A percentile compares a stretch with the other conserved stretches of the same genome.
These are phyloP conservation scores for Fusarium falciforme DNA, from an alignment of 2,329 filamentous ascomycete genomes.

Conservation along the genomic window DNA sequence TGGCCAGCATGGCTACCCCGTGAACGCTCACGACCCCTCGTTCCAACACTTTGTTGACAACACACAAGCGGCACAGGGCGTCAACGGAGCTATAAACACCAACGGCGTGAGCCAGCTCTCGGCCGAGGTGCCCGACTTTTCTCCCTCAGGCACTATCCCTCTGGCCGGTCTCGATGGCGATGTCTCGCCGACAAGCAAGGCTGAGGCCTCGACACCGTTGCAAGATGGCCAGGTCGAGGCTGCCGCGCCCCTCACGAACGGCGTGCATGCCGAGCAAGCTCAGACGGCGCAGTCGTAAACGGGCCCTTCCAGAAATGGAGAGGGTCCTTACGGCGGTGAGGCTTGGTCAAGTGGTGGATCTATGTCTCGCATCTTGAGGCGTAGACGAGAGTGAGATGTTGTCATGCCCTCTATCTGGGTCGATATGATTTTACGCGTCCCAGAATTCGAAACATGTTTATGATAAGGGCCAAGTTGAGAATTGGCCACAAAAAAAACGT, in stretches of 20 bases:
- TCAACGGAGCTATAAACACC: constrained; percentile 44
- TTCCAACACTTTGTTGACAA: constrained; percentile 50
- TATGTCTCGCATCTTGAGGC: constrained; percentile 4
- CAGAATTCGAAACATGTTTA: constrained; percentile 35
- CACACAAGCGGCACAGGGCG: constrained; percentile 52
- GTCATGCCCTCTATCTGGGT: constrained; percentile 17
- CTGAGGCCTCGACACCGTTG: constrained; percentile 19
- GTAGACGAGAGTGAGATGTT: constrained; percentile 16
- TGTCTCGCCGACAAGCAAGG: constrained; percentile 11
- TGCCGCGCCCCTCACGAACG: constrained; percentile 40
- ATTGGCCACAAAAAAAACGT: constrained; percentile 18
- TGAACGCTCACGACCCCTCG: constrained; percentile 40
- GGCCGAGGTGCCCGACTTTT: constrained; percentile 55
- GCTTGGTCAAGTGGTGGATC: constrained; percentile 8
- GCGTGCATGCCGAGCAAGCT: constrained; percentile 40
- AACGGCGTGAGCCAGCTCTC: constrained; percentile 50
- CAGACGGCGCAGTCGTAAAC: constrained; percentile 29
- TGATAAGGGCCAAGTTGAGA: constrained; percentile 26
- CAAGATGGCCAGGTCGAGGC: constrained; percentile 38
- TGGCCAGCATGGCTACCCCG: constrained; percentile 46
- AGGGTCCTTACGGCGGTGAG: constrained; percentile 9
- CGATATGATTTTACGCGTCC: constrained; percentile 34
- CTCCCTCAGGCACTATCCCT: constrained; percentile 46
- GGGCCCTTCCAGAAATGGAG: constrained; percentile 8
- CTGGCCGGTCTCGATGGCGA: constrained; percentile 25